These are phyloP conservation scores for Clavispora fructus DNA, from an alignment of 805 yeast genomes.

Conservation along the genomic window DNA sequence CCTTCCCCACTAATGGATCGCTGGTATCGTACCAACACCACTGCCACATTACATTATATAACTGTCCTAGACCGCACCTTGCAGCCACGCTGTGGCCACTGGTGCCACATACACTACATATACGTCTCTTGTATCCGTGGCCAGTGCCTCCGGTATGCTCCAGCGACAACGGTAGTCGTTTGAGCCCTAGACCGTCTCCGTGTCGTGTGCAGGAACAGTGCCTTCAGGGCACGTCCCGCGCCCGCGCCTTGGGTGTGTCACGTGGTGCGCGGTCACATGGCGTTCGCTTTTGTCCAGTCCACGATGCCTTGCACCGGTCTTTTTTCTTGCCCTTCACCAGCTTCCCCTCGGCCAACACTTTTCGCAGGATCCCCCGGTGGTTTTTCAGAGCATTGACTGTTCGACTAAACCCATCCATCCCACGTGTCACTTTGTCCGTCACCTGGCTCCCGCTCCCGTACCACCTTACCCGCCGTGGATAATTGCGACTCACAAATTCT, in stretches of 20 bases:
- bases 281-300: background rate
- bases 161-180: too few relatives aligned
- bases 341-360: background rate
- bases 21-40: background rate
- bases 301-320: background rate
- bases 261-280: slow-evolving; percentile 1
- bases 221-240: too few relatives aligned
- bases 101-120: too few relatives aligned
- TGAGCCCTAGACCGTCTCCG: background rate
- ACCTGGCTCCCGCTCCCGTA: background rate
- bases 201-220: background rate
- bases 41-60: background rate
- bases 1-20: too few relatives aligned
- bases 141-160: too few relatives aligned
- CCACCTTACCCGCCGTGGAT: background rate
- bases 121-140: too few relatives aligned
- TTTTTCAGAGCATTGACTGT: background rate
- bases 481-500: slow-evolving; percentile 3
- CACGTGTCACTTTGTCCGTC: background rate
- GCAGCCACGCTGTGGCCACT: background rate
- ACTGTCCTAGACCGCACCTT: too few relatives aligned
- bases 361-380: background rate
- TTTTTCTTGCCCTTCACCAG: background rate
- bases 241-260: background rate
- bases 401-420: background rate